These are phyloP conservation scores for Fremontodendron californicum DNA, from an alignment of 345 rosid genomes.

Conservation along the genomic window DNA sequence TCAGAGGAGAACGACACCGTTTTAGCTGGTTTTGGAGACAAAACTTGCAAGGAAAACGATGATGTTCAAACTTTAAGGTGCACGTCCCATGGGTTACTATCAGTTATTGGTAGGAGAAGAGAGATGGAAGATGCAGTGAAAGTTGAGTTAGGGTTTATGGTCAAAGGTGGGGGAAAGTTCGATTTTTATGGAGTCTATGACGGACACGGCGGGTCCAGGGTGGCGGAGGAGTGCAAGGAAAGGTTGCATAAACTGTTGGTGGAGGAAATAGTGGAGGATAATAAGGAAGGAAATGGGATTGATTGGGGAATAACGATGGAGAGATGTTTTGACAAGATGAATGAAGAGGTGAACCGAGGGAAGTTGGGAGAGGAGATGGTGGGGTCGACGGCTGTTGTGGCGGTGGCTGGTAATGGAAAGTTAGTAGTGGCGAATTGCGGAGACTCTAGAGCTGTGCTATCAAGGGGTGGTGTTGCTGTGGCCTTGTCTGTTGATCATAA, in stretches of 20 bases:
- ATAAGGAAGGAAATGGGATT: constrained; percentile 12
- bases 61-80: neutral
- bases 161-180: constrained; percentile 21
- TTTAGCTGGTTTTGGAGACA: constrained; percentile 15
- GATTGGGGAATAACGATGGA: constrained; percentile 57
- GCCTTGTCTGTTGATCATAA: constrained; percentile 38
- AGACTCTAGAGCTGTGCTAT: constrained; percentile 37
- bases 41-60: neutral
- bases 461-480: constrained; percentile 23
- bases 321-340: constrained; percentile 45
- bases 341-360: constrained; percentile 34
- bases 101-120: constrained; percentile 57
- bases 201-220: constrained; percentile 66
- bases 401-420: constrained; percentile 27
- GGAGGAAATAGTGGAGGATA: constrained; percentile 31
- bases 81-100: constrained; percentile 39
- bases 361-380: constrained; percentile 22
- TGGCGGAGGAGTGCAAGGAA: constrained; percentile 60
- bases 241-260: constrained; percentile 44
- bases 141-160: constrained; percentile 41
- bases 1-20: constrained; percentile 20
- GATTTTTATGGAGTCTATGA: constrained; percentile 65
- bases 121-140: constrained; percentile 70
- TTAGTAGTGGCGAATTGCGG: constrained; percentile 39
- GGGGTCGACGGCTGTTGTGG: constrained; percentile 44